Conservation (phyloP, 2,329 filamentous ascomycete species). For the Sclerotinia spermophila region DNA sequence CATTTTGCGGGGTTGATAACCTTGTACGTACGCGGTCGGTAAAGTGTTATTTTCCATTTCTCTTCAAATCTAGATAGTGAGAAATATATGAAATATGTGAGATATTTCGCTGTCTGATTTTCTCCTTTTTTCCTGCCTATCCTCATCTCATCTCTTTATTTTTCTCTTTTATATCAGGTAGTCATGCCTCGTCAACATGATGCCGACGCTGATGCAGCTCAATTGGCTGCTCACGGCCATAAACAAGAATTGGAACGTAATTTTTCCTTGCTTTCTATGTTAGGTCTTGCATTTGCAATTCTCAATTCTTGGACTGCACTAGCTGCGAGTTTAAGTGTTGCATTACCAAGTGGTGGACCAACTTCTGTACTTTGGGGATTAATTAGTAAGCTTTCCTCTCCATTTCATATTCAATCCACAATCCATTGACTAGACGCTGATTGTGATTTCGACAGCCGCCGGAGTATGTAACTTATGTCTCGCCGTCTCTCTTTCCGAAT, state of each 20-base stretch:
- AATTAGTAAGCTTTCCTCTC: conserved; percentile 42
- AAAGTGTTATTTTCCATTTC: conserved; percentile 1
- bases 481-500: conserved; percentile 56
- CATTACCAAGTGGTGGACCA: conserved; percentile 67
- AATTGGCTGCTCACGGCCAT: conserved; percentile 51
- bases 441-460: conserved; percentile 40
- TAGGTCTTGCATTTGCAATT: conserved; percentile 56
- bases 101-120: not conserved
- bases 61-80: not conserved
- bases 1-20: conserved; percentile 15
- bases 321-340: conserved; percentile 44
- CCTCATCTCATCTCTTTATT: not conserved
- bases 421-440: not conserved
- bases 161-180: not conserved
- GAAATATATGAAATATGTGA: not conserved
- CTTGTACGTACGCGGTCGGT: conserved; percentile 4
- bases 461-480: conserved; percentile 50
- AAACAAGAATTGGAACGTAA: conserved; percentile 50
- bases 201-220: conserved; percentile 34
- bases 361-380: conserved; percentile 72
- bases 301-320: conserved; percentile 57
- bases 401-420: conserved; percentile 30
- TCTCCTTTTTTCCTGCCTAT: not conserved
- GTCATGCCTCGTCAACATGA: conserved; percentile 4
- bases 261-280: conserved; percentile 54